Percentiles rank a stretch among this genome's conserved stretches.
phyloP scores from a whole-genome alignment of 495 filamentous ascomycete genomes.

The Penicillium arizonense region DNA sequence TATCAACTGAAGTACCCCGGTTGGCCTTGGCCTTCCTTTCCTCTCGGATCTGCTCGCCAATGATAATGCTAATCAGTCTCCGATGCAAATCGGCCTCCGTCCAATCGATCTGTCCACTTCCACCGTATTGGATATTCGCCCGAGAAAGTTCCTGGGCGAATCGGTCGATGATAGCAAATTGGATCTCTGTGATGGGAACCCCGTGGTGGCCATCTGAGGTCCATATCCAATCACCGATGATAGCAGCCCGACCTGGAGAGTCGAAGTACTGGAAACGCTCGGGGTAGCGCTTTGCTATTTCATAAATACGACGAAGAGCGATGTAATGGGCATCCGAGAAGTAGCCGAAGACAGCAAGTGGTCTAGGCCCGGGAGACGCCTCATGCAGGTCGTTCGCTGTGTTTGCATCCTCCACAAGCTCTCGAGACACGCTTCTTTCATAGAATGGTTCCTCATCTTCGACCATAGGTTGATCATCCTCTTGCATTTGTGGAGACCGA shows the following conservation, averaged over 20 bases:
- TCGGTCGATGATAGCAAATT: constrained; percentile 46
- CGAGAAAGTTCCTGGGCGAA: constrained; percentile 42
- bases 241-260: constrained; percentile 34
- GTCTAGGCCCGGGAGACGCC: constrained; percentile 16
- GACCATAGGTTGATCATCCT: background rate
- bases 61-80: constrained; percentile 47
- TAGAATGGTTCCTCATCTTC: background rate
- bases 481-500: background rate
- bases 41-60: constrained; percentile 46
- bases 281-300: constrained; percentile 37
- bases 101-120: constrained; percentile 43
- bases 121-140: constrained; percentile 38
- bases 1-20: constrained; percentile 28
- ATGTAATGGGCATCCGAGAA: constrained; percentile 47
- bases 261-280: constrained; percentile 40
- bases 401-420: constrained; percentile 5
- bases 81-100: constrained; percentile 46
- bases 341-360: constrained; percentile 38
- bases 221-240: constrained; percentile 49
- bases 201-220: constrained; percentile 43
- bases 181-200: constrained; percentile 43
- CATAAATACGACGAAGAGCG: constrained; percentile 41
- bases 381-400: constrained; percentile 9
- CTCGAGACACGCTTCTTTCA: constrained; percentile 8
- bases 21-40: constrained; percentile 29